These are phyloP conservation scores for Phoma herbarum DNA, from an alignment of 2,329 filamentous ascomycete genomes.

Conservation along the genomic window DNA sequence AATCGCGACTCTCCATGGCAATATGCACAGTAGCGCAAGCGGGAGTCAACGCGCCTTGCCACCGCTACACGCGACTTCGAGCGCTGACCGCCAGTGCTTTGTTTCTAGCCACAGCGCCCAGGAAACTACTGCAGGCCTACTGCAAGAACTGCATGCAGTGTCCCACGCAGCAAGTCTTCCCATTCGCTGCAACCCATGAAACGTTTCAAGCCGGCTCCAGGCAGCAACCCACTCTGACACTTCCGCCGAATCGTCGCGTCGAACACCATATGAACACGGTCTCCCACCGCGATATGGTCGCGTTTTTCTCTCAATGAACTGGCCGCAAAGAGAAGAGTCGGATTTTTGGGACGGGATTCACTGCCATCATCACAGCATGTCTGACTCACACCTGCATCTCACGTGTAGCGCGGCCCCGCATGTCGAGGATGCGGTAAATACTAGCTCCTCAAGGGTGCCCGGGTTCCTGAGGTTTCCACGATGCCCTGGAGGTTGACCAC, in stretches of 20 bases:
- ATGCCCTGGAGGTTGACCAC: constrained; percentile 29
- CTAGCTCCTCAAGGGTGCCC: constrained; percentile 39
- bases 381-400: constrained; percentile 57
- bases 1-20: constrained; percentile 41
- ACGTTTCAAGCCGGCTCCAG: constrained; percentile 45
- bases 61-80: constrained; percentile 29
- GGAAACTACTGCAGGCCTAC: constrained; percentile 38
- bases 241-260: constrained; percentile 51
- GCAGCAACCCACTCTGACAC: constrained; percentile 32
- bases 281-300: constrained; percentile 54
- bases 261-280: constrained; percentile 50
- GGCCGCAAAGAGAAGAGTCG: constrained; percentile 41
- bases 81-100: constrained; percentile 39
- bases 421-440: constrained; percentile 42
- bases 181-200: constrained; percentile 36
- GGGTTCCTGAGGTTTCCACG: constrained; percentile 44
- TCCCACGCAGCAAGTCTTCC: constrained; percentile 24
- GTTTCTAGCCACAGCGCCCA: constrained; percentile 40
- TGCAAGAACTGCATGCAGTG: constrained; percentile 41
- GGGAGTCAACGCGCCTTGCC: constrained; percentile 26
- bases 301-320: constrained; percentile 49
- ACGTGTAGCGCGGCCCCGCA: constrained; percentile 42
- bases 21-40: constrained; percentile 19
- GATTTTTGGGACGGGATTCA: constrained; percentile 21
- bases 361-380: constrained; percentile 26